A percentile compares a stretch with the other conserved stretches of the same genome.
Conservation (phyloP, 2,329 filamentous ascomycete genomes). For the Claviceps cyperi region DNA sequence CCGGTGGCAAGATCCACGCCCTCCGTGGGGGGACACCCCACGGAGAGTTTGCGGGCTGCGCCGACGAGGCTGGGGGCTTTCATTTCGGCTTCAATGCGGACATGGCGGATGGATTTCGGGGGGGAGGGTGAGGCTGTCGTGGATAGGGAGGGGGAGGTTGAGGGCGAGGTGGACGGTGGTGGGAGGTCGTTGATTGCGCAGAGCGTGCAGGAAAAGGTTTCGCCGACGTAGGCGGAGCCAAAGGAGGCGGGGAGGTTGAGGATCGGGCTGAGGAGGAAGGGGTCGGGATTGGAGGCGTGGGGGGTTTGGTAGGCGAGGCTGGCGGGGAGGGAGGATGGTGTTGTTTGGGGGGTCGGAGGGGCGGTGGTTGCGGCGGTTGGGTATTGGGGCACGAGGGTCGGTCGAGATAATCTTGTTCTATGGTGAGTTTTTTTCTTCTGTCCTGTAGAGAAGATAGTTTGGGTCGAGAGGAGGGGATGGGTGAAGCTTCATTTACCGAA, state of each 20-base stretch:
- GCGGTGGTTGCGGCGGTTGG: constrained; percentile 36
- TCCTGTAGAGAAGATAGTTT: background rate
- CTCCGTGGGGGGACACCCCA: constrained; percentile 21
- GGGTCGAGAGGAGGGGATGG: background rate
- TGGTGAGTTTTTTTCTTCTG: background rate
- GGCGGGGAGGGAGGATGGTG: constrained; percentile 32
- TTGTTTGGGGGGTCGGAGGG: constrained; percentile 28
- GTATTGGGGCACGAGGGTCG: constrained; percentile 59
- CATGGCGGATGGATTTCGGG: constrained; percentile 49
- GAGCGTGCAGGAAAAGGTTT: constrained; percentile 86
- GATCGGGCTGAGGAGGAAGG: constrained; percentile 45
- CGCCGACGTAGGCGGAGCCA: constrained; percentile 87
- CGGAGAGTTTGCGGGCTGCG: constrained; percentile 46
- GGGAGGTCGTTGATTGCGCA: constrained; percentile 78
- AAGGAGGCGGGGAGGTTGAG: constrained; percentile 84
- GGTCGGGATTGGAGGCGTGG: constrained; percentile 32
- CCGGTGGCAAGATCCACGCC: constrained; percentile 40
- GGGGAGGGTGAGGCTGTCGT: constrained; percentile 25
- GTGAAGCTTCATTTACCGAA: constrained; percentile 32
- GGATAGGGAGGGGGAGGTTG: constrained; percentile 16
- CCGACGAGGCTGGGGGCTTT: constrained; percentile 57
- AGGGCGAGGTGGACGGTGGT: background rate
- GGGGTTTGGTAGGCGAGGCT: constrained; percentile 54
- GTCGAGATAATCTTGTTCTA: constrained; percentile 57
- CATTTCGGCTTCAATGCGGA: constrained; percentile 83